Conservation (phyloP, 768 basidiomycete genomes). For the Lyophyllum atratum region DNA sequence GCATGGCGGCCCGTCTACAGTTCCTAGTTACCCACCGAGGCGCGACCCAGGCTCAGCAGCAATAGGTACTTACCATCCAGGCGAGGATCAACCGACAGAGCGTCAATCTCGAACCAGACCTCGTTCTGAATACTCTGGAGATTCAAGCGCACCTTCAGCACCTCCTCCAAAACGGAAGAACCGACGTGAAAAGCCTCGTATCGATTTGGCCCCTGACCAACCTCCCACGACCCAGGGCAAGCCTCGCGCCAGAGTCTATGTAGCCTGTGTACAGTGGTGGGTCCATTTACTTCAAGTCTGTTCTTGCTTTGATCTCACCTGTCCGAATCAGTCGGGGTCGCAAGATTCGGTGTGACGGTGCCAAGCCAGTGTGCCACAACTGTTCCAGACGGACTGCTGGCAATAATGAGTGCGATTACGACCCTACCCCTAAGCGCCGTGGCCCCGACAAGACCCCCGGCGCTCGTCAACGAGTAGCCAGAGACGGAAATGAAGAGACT, state of each 20-base stretch:
- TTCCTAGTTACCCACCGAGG: not conserved
- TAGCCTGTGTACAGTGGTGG: slow-evolving; percentile 80
- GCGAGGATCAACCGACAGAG: not conserved
- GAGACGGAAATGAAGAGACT: slow-evolving; percentile 38
- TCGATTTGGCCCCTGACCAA: slow-evolving; percentile 74
- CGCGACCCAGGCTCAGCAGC: slow-evolving; percentile 4
- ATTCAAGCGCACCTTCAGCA: not conserved
- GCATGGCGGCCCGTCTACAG: not conserved
- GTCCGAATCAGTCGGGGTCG: slow-evolving; percentile 61
- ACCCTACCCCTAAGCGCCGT: slow-evolving; percentile 71
- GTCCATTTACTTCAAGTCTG: slow-evolving; percentile 16
- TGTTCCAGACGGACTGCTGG: slow-evolving; percentile 55
- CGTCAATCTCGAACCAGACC: not conserved
- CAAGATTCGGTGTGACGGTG: slow-evolving; percentile 84
- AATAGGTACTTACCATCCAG: slow-evolving; percentile 6
- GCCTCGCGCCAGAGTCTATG: slow-evolving; percentile 71
- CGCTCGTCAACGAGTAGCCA: slow-evolving; percentile 64
- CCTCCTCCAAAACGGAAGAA: slow-evolving; percentile 36
- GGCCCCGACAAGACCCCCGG: slow-evolving; percentile 83
- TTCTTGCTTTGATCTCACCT: slow-evolving; percentile 10
- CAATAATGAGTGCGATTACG: slow-evolving; percentile 61
- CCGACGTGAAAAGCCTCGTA: slow-evolving; percentile 57
- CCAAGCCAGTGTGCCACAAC: slow-evolving; percentile 75
- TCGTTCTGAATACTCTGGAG: slow-evolving; percentile 1
- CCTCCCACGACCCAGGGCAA: slow-evolving; percentile 84